A percentile compares a stretch with the other conserved stretches of the same genome.
These are phyloP conservation scores for Phytophthora macrochlamydospora DNA, from an alignment of 352 stramenopile species.

Conservation along the genomic window DNA sequence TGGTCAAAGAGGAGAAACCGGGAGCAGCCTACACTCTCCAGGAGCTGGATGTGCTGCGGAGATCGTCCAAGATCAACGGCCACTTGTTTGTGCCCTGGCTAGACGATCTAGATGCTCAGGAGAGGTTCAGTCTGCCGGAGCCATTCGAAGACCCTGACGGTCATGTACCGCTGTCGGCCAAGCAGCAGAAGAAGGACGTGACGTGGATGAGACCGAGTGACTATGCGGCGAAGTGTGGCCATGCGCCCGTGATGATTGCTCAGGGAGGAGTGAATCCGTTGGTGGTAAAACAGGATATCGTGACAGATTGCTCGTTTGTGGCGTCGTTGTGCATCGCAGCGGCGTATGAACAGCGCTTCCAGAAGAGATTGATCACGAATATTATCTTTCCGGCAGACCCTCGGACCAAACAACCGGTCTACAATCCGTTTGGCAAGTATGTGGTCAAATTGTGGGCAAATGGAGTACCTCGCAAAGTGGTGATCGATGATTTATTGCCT, in stretches of 20 bases:
- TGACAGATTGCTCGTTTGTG: constrained; percentile 95
- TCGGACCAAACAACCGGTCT: constrained; percentile 58
- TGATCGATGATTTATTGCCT: constrained; percentile 96
- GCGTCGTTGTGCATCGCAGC: constrained; percentile 92
- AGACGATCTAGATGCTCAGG: constrained; percentile 61
- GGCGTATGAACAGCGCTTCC: constrained; percentile 91
- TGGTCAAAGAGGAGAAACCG: constrained; percentile 6
- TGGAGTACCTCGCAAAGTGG: constrained; percentile 91
- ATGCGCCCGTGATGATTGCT: constrained; percentile 71
- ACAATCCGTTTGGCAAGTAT: constrained; percentile 96
- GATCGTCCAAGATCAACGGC: constrained; percentile 85
- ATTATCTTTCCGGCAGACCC: constrained; percentile 95
- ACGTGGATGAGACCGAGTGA: constrained; percentile 75
- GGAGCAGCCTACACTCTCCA: constrained; percentile 52
- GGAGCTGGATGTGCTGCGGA: constrained; percentile 80
- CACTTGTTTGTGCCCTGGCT: constrained; percentile 87
- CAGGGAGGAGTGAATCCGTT: constrained; percentile 63
- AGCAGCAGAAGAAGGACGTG: constrained; percentile 66
- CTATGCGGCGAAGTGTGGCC: constrained; percentile 51
- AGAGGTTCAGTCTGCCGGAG: constrained; percentile 55
- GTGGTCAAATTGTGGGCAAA: constrained; percentile 97
- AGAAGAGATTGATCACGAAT: constrained; percentile 92
- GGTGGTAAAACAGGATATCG: constrained; percentile 88
- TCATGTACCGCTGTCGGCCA: constrained; percentile 63
- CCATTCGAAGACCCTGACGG: constrained; percentile 79